Percentiles rank a stretch among this genome's conserved stretches.
Conservation (phyloP, 2,329 filamentous ascomycete species). For the Lecanosticta acicola region DNA sequence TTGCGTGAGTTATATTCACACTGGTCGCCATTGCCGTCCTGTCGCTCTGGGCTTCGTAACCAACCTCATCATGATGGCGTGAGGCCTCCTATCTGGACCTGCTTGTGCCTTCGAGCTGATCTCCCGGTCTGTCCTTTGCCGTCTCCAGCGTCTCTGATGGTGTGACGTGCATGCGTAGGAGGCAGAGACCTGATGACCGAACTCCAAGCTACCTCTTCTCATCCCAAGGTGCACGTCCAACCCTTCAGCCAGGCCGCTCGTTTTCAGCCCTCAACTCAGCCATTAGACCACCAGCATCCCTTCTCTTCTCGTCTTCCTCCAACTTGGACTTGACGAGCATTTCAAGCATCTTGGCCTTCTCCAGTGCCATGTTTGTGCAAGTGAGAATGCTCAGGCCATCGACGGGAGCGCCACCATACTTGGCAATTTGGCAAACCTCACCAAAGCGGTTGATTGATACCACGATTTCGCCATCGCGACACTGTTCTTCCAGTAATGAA, state of each 20-base stretch:
- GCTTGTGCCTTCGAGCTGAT: too few relatives aligned
- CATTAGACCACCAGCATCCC: slow-evolving; percentile 72
- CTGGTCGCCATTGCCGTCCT: too few relatives aligned
- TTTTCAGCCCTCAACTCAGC: slow-evolving; percentile 81
- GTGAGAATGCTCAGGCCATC: slow-evolving; percentile 73
- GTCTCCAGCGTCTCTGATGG: neutral
- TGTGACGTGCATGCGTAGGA: neutral
- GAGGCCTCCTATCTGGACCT: too few relatives aligned
- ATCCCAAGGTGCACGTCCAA: neutral
- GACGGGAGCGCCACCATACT: slow-evolving; percentile 76
- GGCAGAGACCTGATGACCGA: neutral
- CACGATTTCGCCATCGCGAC: slow-evolving; percentile 66
- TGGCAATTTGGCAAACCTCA: slow-evolving; percentile 85
- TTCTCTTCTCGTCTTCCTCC: slow-evolving; percentile 69
- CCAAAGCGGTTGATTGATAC: slow-evolving; percentile 85
- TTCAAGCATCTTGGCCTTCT: slow-evolving; percentile 75
- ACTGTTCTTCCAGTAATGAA: slow-evolving; percentile 68
- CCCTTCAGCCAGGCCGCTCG: slow-evolving; percentile 38
- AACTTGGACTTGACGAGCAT: slow-evolving; percentile 66
- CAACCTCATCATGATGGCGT: too few relatives aligned
- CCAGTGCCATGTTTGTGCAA: slow-evolving; percentile 67
- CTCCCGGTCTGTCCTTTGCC: too few relatives aligned
- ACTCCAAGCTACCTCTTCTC: neutral
- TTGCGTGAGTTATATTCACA: too few relatives aligned
- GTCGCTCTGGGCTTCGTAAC: too few relatives aligned